Conservation (phyloP, 495 filamentous ascomycete species). For the Annulohypoxylon stygium region DNA sequence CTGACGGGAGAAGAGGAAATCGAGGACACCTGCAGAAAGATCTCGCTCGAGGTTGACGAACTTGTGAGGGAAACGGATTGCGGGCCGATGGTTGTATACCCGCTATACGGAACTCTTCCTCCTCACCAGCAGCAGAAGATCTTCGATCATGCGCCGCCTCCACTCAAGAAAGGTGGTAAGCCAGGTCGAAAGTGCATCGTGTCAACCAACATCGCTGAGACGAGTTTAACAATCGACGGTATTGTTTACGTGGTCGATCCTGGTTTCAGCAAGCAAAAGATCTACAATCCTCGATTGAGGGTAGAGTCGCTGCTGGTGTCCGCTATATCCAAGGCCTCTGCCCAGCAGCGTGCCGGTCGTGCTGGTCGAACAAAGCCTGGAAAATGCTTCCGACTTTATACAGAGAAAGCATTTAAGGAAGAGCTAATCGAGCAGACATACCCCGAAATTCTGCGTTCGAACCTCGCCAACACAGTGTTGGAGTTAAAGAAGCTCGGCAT, state of each 20-base stretch:
- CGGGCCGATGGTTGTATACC: slow-evolving; percentile 89
- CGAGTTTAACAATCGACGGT: slow-evolving; percentile 96
- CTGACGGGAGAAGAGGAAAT: slow-evolving; percentile 99
- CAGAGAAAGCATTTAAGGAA: slow-evolving; percentile 96
- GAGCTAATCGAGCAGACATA: slow-evolving; percentile 97
- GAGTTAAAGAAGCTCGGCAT: slow-evolving; percentile 98
- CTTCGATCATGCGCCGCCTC: slow-evolving; percentile 87
- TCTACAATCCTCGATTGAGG: slow-evolving; percentile 96
- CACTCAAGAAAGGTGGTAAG: slow-evolving; percentile 77
- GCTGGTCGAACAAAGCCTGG: slow-evolving; percentile 97
- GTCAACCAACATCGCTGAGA: slow-evolving; percentile 98
- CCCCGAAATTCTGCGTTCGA: slow-evolving; percentile 94
- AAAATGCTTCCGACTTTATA: slow-evolving; percentile 98
- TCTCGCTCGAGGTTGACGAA: slow-evolving; percentile 89
- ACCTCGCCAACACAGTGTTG: slow-evolving; percentile 92
- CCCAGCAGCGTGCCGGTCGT: slow-evolving; percentile 97
- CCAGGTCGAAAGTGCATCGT: slow-evolving; percentile 97
- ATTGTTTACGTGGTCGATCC: slow-evolving; percentile 99
- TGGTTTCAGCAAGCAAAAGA: slow-evolving; percentile 99
- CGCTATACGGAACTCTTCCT: slow-evolving; percentile 93
- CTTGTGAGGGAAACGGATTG: slow-evolving; percentile 90
- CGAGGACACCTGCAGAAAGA: slow-evolving; percentile 94
- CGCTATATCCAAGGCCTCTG: slow-evolving; percentile 97
- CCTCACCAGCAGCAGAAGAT: slow-evolving; percentile 94
- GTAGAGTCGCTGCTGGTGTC: slow-evolving; percentile 97